phyloP scores from a whole-genome alignment of 257 asterid genomes.

The Penstemon davidsonii region DNA sequence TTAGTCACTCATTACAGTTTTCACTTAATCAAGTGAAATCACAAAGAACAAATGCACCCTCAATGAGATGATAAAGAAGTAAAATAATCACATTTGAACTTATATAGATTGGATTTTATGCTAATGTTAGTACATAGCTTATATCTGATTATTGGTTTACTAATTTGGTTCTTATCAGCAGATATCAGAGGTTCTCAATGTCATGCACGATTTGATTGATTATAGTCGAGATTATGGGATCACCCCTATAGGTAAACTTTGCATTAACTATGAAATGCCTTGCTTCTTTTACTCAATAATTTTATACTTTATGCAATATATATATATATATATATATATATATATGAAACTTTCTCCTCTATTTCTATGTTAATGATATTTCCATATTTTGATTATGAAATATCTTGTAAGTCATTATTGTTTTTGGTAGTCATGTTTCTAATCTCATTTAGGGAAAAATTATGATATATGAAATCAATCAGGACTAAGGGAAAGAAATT shows the following conservation, averaged over 20 bases:
- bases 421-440: constrained; percentile 1
- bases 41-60: too few relatives aligned
- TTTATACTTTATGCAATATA: too few relatives aligned
- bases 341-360: too few relatives aligned
- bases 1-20: too few relatives aligned
- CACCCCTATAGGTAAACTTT: constrained; percentile 17
- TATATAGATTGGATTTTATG: neutral
- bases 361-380: neutral
- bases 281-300: too few relatives aligned
- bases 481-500: too few relatives aligned
- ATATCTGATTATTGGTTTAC: neutral
- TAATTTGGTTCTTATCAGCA: constrained; percentile 15
- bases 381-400: neutral
- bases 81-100: neutral
- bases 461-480: neutral
- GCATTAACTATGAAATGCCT: neutral
- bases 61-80: too few relatives aligned
- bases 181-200: constrained; percentile 36
- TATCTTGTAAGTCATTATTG: neutral
- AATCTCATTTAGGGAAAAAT: neutral
- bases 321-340: too few relatives aligned
- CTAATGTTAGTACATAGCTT: neutral
- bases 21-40: too few relatives aligned
- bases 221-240: constrained; percentile 27
- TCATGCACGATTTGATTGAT: constrained; percentile 28